Evolutionary conservation across 1,284 basidiomycete species (phyloP), one percentile per base, ranked within the genome.

Genomic region (Dichomitus squalens): DNA sequence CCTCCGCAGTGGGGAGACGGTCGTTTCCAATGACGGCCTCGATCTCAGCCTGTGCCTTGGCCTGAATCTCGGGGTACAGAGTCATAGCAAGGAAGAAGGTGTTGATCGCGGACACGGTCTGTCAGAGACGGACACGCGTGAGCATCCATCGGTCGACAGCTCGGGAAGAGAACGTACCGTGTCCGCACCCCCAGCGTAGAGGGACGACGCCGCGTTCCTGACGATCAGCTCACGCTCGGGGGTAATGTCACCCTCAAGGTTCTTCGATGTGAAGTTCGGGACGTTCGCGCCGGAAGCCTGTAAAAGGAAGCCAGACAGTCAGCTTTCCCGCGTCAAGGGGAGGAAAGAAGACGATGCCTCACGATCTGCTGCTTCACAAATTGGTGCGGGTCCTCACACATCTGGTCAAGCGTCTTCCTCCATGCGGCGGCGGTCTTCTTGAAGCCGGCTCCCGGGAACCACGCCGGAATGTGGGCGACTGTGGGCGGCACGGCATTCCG

Each of bases 21-120:
- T 70, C 68, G 7, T 49, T 41, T 11, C 72, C 70, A 18, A 75
- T 51, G 14, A 71, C 67, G 4, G 60, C 41, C 21, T 73, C 71
- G 31, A 75, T 65, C 55, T 75, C 73, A 7, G 57, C 64, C 41
- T 73, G 72, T 0, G 73, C 73, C 38, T 66, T 68, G 43, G 53
- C 52, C 55, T 75, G 73, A 4, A 69, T 63, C n/a, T 72, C 68
- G 1, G 74, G 73, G 52, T 69, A 58, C 7, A 70, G 60, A 21
- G 66, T 65, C 71, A 75, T 73, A 6, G 70, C 69, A 9, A 70
- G 65, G 52, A 70, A 66, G 61, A 72, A 70, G 16, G 65, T 59
- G 52, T 64, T 51, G 23, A 70, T 61, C 3, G 66, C 57, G 8
- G 71, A 71, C n/a, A 69, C 68, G 5, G 69, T 70, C 71, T 72